phyloP scores from a whole-genome alignment of 140 eudicot genomes.

The Oenanthe javanica region DNA sequence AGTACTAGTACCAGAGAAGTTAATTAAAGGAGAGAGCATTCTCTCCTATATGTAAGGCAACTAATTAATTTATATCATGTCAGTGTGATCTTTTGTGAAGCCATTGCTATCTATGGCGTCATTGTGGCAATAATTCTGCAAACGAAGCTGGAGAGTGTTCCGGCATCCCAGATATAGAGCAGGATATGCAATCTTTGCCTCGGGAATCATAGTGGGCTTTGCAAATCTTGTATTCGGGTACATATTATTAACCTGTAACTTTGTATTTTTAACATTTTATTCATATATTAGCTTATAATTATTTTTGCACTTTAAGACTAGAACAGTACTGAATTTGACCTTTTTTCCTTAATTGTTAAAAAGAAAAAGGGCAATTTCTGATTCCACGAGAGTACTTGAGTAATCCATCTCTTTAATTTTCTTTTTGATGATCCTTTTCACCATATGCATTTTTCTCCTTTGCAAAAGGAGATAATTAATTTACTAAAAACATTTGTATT shows the following conservation, averaged over 20 bases:
- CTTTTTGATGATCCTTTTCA: neutral
- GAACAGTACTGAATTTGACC: too few species aligned
- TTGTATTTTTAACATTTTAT: too few species aligned
- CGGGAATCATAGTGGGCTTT: too few species aligned
- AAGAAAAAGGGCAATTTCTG: too few species aligned
- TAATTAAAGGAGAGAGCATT: neutral
- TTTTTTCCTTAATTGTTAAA: too few species aligned
- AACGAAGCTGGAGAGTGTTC: conserved; percentile 20
- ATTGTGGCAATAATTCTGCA: conserved; percentile 97
- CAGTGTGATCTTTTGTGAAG: conserved; percentile 97
- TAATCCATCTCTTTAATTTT: too few species aligned
- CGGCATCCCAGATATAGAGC: too few species aligned
- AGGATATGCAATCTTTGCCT: too few species aligned
- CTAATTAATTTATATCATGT: neutral
- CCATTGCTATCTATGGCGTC: conserved; percentile 97
- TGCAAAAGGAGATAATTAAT: too few species aligned
- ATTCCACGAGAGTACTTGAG: too few species aligned
- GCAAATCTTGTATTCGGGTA: too few species aligned
- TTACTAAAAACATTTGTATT: too few species aligned
- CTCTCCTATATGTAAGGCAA: neutral
- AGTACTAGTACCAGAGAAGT: neutral
- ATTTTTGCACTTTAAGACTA: neutral
- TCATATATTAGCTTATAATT: neutral
- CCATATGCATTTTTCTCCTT: neutral
- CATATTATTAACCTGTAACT: neutral